Conservation (phyloP, 768 basidiomycete species). For the Lactarius indigo region DNA sequence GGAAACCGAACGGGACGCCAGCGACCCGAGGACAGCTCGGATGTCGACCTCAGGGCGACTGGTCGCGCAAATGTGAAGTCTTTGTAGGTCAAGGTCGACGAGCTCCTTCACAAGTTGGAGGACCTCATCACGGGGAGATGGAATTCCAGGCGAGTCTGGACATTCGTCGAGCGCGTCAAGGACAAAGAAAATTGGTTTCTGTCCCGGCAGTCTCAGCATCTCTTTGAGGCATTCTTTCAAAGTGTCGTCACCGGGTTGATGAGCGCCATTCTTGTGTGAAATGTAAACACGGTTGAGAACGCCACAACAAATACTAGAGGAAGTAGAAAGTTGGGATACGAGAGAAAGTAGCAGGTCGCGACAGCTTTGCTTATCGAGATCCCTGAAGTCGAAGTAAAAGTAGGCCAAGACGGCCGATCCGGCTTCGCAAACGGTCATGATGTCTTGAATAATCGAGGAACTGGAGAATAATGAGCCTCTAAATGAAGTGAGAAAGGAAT, state of each 20-base stretch:
- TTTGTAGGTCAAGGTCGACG: neutral
- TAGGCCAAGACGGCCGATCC: neutral
- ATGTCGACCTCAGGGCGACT: neutral
- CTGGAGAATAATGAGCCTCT: neutral
- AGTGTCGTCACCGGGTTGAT: neutral
- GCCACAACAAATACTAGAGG: neutral
- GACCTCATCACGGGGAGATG: neutral
- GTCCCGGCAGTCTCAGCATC: neutral
- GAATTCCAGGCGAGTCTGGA: neutral
- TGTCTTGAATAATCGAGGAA: neutral
- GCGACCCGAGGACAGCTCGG: neutral
- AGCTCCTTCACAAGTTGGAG: neutral
- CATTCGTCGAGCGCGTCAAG: neutral
- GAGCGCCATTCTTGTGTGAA: neutral
- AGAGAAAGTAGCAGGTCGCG: neutral
- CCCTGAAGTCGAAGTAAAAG: neutral
- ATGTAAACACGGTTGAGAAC: neutral
- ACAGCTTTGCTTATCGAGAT: neutral
- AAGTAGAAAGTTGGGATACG: neutral
- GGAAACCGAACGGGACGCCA: neutral
- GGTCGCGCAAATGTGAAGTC: neutral
- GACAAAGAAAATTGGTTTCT: neutral
- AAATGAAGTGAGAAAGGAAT: neutral
- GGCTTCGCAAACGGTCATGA: neutral
- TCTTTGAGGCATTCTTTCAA: neutral